A percentile compares a stretch with the other conserved stretches of the same genome.
Evolutionary conservation across 441 rosid genomes (phyloP).

Genomic region (Kokia cookei): DNA sequence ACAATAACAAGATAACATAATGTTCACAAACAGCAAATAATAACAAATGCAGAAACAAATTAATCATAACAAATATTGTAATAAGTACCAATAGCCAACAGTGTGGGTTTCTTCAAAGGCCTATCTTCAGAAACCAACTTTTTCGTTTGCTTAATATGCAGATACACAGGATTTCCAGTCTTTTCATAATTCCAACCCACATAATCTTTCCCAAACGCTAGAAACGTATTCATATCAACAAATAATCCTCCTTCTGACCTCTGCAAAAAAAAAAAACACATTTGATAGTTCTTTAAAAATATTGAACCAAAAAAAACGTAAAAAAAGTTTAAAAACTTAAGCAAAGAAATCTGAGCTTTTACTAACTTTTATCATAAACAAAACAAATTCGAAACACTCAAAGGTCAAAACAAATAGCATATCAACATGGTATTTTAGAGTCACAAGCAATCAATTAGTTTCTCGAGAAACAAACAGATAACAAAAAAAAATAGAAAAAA

Average conservation of each 20-base stretch:
- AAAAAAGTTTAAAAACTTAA: neutral
- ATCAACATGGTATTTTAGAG: neutral
- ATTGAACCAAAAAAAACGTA: neutral
- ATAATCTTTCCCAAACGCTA: constrained; percentile 86
- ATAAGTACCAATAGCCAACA: constrained; percentile 77
- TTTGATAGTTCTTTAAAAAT: neutral
- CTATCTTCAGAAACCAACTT: constrained; percentile 78
- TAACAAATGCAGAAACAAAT: neutral
- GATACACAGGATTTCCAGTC: constrained; percentile 80
- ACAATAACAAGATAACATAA: neutral
- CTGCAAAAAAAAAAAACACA: constrained; percentile 33
- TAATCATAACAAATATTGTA: neutral
- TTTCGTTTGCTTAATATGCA: constrained; percentile 69
- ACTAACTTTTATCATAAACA: neutral
- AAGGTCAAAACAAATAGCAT: neutral
- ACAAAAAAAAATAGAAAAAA: neutral
- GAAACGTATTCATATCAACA: constrained; percentile 78
- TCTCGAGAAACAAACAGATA: constrained; percentile 2
- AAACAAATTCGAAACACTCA: neutral
- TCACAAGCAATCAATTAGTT: neutral
- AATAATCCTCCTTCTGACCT: constrained; percentile 89
- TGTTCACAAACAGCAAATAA: neutral
- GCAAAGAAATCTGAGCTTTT: neutral
- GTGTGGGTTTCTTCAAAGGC: constrained; percentile 82
- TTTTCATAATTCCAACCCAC: constrained; percentile 86